Base-by-base conservation (phyloP, 306 rosid genomes). In the Purshia tridentata region DNA sequence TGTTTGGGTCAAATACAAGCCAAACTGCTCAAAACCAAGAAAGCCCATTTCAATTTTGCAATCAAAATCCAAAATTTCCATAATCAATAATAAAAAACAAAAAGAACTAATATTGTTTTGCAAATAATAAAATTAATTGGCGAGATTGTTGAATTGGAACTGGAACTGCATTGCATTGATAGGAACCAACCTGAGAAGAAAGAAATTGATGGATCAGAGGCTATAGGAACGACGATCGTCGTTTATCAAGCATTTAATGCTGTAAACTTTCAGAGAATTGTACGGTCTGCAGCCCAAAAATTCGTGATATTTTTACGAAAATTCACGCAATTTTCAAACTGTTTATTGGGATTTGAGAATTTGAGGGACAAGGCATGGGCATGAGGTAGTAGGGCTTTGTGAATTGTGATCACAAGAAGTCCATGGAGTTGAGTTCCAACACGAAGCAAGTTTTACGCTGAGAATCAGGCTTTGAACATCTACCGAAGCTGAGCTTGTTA, bases 151-250 rank as follows among this genome's bases (percentile, higher is more conserved):
- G 74, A 55, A 85, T 64, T 82, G 35, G 8, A 48, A 54, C 20
- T 39, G 78, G 8, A 48, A 54, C 20, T 39, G 78, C 83, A 73
- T 71, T 60, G 76, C 70, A 84, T 67, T 76, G 77, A 56, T 41
- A 55, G 59, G 39, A 79, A 78, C 73, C 75, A 67, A 84, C 91
- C 92, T 85, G 75, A 72, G 81, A 84, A 65, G 15, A 59, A 56
- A 66, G 57, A 65, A 67, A 81, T 16, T 45, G 77, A 65, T 76
- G 86, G 90, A 88, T 90, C 94, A 82, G 86, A 78, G 64, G 86
- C 81, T 70, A 77, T 84, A 86, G 82, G 81, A 57, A 51, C 39
- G 23, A 78, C 65, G 91, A 86, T 87, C 88, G 73, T 66, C 61
- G 46, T 58, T 51, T 79, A 67, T 15, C 73, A 73, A 71, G 60